Conservation (phyloP, 1,139 yeast species). For the Debaryomyces nepalensis region DNA sequence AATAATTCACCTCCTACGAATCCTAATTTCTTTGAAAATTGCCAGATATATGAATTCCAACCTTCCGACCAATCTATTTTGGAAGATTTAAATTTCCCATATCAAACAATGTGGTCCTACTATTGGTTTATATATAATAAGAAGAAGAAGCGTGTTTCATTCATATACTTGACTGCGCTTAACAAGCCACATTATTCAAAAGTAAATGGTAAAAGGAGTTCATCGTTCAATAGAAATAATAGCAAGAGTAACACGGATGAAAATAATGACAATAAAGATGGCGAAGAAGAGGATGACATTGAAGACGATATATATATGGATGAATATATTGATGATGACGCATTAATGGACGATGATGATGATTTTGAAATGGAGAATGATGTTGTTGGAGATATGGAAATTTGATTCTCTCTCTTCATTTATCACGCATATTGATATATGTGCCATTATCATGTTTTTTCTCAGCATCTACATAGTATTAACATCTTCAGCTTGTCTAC, state of each 20-base stretch:
- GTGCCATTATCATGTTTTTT: too few species aligned
- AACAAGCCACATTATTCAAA: slow-evolving; percentile 46
- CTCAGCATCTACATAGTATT: too few species aligned
- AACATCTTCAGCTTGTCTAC: too few species aligned
- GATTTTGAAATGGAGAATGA: slow-evolving; percentile 31
- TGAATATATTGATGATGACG: slow-evolving; percentile 35
- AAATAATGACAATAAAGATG: slow-evolving; percentile 29
- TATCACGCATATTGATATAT: too few species aligned
- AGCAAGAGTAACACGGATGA: slow-evolving; percentile 24
- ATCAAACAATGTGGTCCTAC: slow-evolving; percentile 84
- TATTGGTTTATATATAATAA: slow-evolving; percentile 94
- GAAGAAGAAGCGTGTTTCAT: slow-evolving; percentile 88
- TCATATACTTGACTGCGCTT: slow-evolving; percentile 60
- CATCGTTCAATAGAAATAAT: slow-evolving; percentile 21
- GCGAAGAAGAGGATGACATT: slow-evolving; percentile 24
- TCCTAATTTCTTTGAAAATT: slow-evolving; percentile 45
- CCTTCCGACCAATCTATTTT: slow-evolving; percentile 82
- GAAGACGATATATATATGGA: slow-evolving; percentile 30
- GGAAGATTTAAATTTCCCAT: slow-evolving; percentile 65
- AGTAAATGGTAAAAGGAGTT: slow-evolving; percentile 31
- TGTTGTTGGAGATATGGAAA: slow-evolving; percentile 44
- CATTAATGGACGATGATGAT: slow-evolving; percentile 36
- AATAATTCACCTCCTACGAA: slow-evolving; percentile 21
- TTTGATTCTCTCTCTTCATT: slow-evolving; percentile 24
- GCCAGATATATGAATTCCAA: slow-evolving; percentile 76